Evolutionary conservation across 805 yeast genomes (phyloP), one percentile per base, ranked within the genome.

Genomic region (Schwanniomyces polymorphus): DNA sequence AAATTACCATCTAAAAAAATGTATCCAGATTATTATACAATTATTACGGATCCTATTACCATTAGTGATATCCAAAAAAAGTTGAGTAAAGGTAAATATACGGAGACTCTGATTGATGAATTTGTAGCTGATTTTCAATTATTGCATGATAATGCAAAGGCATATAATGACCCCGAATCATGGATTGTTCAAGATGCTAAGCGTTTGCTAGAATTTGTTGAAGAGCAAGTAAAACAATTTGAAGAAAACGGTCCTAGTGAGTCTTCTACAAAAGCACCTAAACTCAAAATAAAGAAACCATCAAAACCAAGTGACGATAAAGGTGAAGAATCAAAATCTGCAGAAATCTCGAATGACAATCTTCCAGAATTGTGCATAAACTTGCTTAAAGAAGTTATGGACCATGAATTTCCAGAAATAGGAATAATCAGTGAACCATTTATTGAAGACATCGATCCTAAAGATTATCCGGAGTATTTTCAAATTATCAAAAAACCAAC

Each of bases 381-480:
- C 1, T 17, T 76, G 0, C 41, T 80, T 40, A 66, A 74, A 38
- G 73, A 71, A 17, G 67, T 79, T 28, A 70, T 76, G 5, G 62
- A 66, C 43, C 71, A 72, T 53, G 77, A 76, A 45, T 74, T 73
- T 41, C 72, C 78, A 5, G 80, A 76, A 17, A 69, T 79, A 27
- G 81, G 81, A 10, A 64, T 70, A 41, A 72, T 86, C 35, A 79
- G 87, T 49, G 86, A 79, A 11, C 88, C 95, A 0, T 91, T 91
- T 61, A 62, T 86, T 70, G 87, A 84, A 27, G 85, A 83, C 46
- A 94, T 92, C 2, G 82, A 83, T 57, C 78, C 77, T 27, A 79
- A 79, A 11, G 80, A 79, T 48, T 85, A 86, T 56, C 96, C 97
- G 1, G 96, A 88, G 57, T 91, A 91, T 68, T 85, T 85, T 66